These are phyloP conservation scores for Verticillium dahliae DNA, from an alignment of 2,329 filamentous ascomycete species.

Conservation along the genomic window DNA sequence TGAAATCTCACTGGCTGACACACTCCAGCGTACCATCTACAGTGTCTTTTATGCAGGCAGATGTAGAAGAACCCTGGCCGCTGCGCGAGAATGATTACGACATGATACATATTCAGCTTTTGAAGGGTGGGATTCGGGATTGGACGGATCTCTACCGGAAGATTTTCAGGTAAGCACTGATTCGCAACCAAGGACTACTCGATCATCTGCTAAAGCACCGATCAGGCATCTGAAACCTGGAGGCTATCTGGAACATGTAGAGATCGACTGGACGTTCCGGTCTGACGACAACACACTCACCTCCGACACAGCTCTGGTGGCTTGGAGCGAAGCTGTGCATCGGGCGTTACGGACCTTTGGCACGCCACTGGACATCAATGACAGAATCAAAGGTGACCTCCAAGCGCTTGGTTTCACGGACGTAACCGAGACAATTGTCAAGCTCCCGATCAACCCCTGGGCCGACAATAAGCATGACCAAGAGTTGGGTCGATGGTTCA, in stretches of 20 bases:
- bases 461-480: constrained; percentile 56
- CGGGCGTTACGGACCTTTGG: constrained; percentile 60
- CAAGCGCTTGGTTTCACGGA: constrained; percentile 71
- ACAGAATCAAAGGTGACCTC: constrained; percentile 52
- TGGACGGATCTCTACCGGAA: constrained; percentile 73
- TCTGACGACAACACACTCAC: constrained; percentile 61
- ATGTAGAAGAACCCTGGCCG: constrained; percentile 72
- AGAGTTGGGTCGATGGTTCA: constrained; percentile 76
- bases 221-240: constrained; percentile 69
- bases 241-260: constrained; percentile 79
- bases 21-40: constrained; percentile 62
- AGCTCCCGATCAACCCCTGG: constrained; percentile 71
- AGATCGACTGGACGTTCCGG: constrained; percentile 76
- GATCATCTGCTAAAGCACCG: neutral
- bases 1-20: constrained; percentile 2
- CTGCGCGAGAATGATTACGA: constrained; percentile 56
- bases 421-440: constrained; percentile 62
- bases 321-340: constrained; percentile 66
- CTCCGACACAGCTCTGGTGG: constrained; percentile 47
- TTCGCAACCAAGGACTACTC: neutral
- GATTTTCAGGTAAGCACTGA: constrained; percentile 13
- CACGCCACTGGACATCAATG: constrained; percentile 56
- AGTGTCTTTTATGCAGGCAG: constrained; percentile 61
- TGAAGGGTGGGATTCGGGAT: constrained; percentile 68
- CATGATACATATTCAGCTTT: constrained; percentile 75